A percentile compares a stretch with the other conserved stretches of the same genome.
Conservation (phyloP, 2,329 filamentous ascomycete genomes). For the Byssothecium circinans region DNA sequence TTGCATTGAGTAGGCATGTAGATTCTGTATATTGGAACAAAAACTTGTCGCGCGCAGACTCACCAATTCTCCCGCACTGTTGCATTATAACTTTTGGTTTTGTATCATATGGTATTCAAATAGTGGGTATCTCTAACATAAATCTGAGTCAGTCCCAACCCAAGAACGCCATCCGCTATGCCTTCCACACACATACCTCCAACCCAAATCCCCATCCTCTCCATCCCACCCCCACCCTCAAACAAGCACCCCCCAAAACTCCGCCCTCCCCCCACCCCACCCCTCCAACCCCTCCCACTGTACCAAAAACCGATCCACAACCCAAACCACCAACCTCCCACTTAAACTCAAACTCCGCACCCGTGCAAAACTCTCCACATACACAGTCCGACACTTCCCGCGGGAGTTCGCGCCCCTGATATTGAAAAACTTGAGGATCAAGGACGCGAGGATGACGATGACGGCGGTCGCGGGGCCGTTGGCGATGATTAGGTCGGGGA, state of each 20-base stretch:
- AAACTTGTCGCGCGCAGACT: too few species aligned
- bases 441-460: conserved; percentile 65
- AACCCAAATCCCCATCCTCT: not conserved
- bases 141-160: not conserved
- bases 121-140: conserved; percentile 7
- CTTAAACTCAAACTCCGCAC: conserved; percentile 82
- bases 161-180: conserved; percentile 6
- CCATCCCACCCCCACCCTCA: conserved; percentile 9
- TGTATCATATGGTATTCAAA: too few species aligned
- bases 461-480: conserved; percentile 91
- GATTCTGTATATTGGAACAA: not conserved
- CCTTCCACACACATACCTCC: not conserved
- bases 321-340: conserved; percentile 69
- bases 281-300: conserved; percentile 71
- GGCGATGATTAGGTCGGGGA: conserved; percentile 76
- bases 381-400: conserved; percentile 71
- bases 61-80: not conserved
- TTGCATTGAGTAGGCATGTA: not conserved
- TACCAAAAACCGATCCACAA: conserved; percentile 79
- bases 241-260: conserved; percentile 49
- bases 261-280: conserved; percentile 42
- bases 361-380: conserved; percentile 90
- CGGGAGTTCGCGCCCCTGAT: conserved; percentile 40
- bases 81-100: too few species aligned
- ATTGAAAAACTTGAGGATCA: conserved; percentile 58